Evolutionary conservation across 306 rosid genomes (phyloP).

Genomic region (Castanea sativa): DNA sequence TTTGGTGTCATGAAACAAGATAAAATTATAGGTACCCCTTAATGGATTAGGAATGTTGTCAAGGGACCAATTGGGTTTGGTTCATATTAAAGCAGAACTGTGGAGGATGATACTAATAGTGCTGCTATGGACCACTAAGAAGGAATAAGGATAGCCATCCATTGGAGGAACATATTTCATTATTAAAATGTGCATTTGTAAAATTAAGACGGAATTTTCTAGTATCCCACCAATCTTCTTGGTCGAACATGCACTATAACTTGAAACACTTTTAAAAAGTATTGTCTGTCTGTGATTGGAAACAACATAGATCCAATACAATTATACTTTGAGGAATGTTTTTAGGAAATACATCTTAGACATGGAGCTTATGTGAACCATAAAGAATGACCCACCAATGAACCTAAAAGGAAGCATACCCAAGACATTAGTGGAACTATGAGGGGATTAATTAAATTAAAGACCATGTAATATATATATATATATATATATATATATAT

Average conservation of each 20-base stretch:
- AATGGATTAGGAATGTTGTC: constrained; percentile 11
- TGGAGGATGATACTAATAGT: not conserved
- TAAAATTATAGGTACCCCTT: not conserved
- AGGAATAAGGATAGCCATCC: too few relatives aligned
- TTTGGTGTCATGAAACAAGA: not conserved
- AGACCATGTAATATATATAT: not conserved
- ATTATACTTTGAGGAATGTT: not conserved
- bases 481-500: too few relatives aligned
- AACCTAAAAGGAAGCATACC: not conserved
- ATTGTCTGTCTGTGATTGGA: not conserved
- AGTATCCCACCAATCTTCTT: not conserved
- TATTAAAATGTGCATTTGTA: not conserved
- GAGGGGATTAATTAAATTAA: not conserved
- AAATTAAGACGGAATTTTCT: not conserved
- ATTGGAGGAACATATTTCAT: not conserved
- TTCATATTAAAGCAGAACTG: constrained; percentile 2
- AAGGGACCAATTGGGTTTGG: constrained; percentile 16
- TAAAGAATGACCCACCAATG: not conserved
- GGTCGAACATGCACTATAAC: not conserved
- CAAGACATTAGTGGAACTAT: not conserved
- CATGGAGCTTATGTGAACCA: not conserved
- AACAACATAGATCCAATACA: not conserved
- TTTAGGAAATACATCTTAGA: not conserved
- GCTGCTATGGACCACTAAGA: not conserved
- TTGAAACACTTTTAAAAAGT: not conserved